Conservation (phyloP, 352 stramenopile genomes). For the Globisporangium nagaii region DNA sequence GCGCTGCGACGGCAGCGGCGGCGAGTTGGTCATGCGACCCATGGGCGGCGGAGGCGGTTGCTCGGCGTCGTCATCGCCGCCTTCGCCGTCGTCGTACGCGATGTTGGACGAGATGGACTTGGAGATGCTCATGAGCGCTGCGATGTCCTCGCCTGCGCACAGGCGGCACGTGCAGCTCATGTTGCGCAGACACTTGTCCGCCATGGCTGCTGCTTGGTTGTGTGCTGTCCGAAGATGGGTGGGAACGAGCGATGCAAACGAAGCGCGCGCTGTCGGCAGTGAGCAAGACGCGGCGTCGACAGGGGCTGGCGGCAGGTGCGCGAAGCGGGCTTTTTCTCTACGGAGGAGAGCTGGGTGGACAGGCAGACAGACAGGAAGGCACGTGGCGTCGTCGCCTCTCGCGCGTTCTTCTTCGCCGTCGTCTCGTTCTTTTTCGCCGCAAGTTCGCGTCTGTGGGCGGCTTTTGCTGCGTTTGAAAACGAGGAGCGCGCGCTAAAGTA, state of each 20-base stretch:
- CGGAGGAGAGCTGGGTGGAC: too few relatives aligned
- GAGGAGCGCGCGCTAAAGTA: background rate
- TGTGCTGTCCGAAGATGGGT: too few relatives aligned
- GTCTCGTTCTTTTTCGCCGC: too few relatives aligned
- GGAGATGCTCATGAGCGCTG: constrained; percentile 68
- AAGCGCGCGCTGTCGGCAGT: too few relatives aligned
- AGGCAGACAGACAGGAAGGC: too few relatives aligned
- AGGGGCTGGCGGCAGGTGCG: too few relatives aligned
- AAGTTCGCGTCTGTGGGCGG: background rate
- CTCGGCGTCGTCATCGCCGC: constrained; percentile 11
- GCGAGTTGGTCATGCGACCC: constrained; percentile 37
- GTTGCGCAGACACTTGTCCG: constrained; percentile 78
- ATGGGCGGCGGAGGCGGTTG: constrained; percentile 18
- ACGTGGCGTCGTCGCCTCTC: too few relatives aligned
- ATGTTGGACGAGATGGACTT: constrained; percentile 83
- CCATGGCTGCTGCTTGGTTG: constrained; percentile 28
- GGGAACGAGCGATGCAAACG: too few relatives aligned
- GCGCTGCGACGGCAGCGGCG: constrained; percentile 16
- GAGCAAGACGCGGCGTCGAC: too few relatives aligned
- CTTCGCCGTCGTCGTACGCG: constrained; percentile 48
- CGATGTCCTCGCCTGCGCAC: constrained; percentile 77
- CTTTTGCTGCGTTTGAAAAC: background rate
- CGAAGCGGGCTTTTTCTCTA: too few relatives aligned
- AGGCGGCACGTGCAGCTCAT: constrained; percentile 84
- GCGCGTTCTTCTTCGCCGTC: too few relatives aligned